Conservation (phyloP, 805 yeast species). For the Cyberlindnera veronae region DNA sequence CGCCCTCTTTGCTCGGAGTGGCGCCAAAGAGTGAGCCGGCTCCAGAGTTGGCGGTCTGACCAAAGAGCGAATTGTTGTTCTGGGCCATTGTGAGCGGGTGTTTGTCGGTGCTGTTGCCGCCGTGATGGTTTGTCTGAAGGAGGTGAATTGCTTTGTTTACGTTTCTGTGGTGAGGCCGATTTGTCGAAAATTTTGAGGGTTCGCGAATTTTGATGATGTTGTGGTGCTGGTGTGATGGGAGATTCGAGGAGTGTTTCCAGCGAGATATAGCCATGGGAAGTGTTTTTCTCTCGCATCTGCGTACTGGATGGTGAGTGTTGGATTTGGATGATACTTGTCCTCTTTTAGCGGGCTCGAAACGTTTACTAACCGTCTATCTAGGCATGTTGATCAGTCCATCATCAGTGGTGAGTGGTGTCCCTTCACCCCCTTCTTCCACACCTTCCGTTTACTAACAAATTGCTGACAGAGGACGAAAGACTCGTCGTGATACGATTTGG, state of each 20-base stretch:
- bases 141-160: too few relatives aligned
- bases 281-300: slow-evolving; percentile 75
- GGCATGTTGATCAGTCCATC: slow-evolving; percentile 98
- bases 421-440: background rate
- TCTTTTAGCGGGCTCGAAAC: background rate
- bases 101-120: background rate
- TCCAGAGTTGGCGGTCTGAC: slow-evolving; percentile 20
- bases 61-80: slow-evolving; percentile 15
- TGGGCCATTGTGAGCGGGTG: background rate
- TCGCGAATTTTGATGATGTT: background rate
- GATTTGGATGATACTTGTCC: too few relatives aligned
- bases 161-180: background rate
- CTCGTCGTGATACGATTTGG: slow-evolving; percentile 90
- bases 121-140: background rate
- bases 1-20: slow-evolving; percentile 23
- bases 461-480: slow-evolving; percentile 65
- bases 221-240: too few relatives aligned
- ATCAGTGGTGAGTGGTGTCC: slow-evolving; percentile 29
- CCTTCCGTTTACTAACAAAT: slow-evolving; percentile 3
- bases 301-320: slow-evolving; percentile 52
- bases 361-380: slow-evolving; percentile 4
- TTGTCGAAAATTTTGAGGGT: background rate
- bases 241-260: too few relatives aligned
- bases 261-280: slow-evolving; percentile 55
- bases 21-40: slow-evolving; percentile 26